phyloP scores from a whole-genome alignment of 495 filamentous ascomycete genomes.

The Xylaria castorea region DNA sequence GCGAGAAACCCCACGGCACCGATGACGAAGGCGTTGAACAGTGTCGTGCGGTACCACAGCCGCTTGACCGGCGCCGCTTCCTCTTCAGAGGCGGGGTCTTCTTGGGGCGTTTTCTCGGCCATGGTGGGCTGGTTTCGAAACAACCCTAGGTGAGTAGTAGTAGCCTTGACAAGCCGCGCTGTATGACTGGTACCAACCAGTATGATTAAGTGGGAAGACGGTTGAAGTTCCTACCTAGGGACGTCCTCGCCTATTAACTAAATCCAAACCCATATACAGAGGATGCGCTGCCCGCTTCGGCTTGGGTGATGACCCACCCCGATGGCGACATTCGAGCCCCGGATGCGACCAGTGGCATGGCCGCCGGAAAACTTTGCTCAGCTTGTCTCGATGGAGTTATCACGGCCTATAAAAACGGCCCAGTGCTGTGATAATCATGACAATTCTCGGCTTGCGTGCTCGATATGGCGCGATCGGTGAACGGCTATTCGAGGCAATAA shows the following conservation, averaged over 20 bases:
- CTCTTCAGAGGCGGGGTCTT: not conserved
- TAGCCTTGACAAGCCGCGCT: constrained; percentile 1
- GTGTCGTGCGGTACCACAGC: constrained; percentile 57
- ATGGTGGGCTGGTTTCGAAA: constrained; percentile 1
- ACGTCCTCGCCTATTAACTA: not conserved
- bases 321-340: constrained; percentile 37
- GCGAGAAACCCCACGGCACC: constrained; percentile 63
- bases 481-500: not conserved
- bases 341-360: not conserved
- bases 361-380: not conserved
- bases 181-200: not conserved
- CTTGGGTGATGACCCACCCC: constrained; percentile 34
- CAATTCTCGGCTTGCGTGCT: constrained; percentile 21
- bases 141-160: not conserved
- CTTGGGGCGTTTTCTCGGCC: constrained; percentile 23
- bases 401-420: not conserved
- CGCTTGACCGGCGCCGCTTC: constrained; percentile 22
- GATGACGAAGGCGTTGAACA: constrained; percentile 63
- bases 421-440: not conserved
- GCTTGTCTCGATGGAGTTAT: constrained; percentile 2
- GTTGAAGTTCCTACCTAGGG: not conserved
- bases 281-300: not conserved
- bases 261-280: not conserved
- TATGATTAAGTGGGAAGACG: not conserved
- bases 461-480: not conserved